phyloP scores from a whole-genome alignment of 2,329 filamentous ascomycete genomes.

The Podosphaera xanthii region DNA sequence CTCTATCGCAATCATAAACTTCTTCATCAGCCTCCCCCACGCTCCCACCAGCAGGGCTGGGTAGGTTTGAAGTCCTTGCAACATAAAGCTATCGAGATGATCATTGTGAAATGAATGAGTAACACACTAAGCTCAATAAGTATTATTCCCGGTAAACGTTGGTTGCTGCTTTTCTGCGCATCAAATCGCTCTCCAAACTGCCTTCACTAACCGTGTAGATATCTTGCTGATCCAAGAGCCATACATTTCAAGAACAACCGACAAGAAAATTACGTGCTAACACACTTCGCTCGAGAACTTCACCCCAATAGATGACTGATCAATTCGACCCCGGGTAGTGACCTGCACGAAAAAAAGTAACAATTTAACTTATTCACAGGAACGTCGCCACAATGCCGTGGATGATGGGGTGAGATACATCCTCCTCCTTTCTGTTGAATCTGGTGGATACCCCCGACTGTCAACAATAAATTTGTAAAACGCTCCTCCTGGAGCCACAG shows the following conservation, averaged over 20 bases:
- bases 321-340: not conserved
- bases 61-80: not conserved
- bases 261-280: not conserved
- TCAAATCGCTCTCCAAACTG: not conserved
- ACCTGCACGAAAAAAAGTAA: not conserved
- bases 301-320: not conserved
- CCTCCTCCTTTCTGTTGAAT: not conserved
- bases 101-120: not conserved
- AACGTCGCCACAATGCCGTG: not conserved
- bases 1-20: too few species aligned
- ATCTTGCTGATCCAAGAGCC: not conserved
- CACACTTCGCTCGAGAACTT: not conserved
- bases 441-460: not conserved
- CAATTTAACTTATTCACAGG: not conserved
- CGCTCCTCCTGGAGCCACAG: not conserved
- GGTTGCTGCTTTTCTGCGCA: not conserved
- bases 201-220: not conserved
- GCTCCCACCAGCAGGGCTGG: too few species aligned
- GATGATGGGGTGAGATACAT: not conserved
- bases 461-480: not conserved
- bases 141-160: not conserved
- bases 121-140: not conserved
- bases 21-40: too few species aligned
- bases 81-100: not conserved
- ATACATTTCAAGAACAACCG: not conserved